Evolutionary conservation across 129 eudicot genomes (phyloP), one percentile per base, ranked within the genome.

Genomic region (Pittosporum tobira): DNA sequence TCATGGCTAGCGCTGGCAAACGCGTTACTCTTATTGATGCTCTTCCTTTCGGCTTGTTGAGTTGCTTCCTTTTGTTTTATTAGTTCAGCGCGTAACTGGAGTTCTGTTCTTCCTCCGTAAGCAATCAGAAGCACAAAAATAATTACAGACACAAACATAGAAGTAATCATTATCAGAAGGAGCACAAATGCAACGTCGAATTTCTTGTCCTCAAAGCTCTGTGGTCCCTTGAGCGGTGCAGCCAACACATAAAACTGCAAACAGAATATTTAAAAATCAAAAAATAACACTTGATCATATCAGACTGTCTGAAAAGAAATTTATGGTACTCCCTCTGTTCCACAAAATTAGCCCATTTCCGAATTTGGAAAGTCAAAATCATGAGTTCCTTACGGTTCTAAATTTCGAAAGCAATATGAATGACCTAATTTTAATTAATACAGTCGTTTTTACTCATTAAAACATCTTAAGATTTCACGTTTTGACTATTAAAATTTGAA

Each of bases 1-100:
- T 88, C 94, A 54, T 89, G 97, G 77, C 87, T 82, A 21, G 88
- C 93, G 2, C 57, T 72, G 18, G 79, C 88, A 63, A 79, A 82
- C 8, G 85, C 88, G n/a, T 66, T 64, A 68, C 79, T 82, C 52
- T 71, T 83, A 19, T 73, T 77, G 74, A 62, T 79, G 62, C 81
- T 71, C 50, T 79, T 82, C 34, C 90, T 64, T 67, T 88, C 96
- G 2, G 78, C 75, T 50, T 79, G 71, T 30, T 57, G 61, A 19
- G 91, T 81, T 48, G 73, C 73, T 57, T 74, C 90, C 84, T 52
- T 81, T 62, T 88, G 82, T 53, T 73, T 81, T 47, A 74, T 73
- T 11, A 84, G 80, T 13, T 81, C 80, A 34, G 69, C 70, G 44
- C 78, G 64, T 21, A 82, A 57, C 25, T 62, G 27, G 75, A 51